phyloP scores from a whole-genome alignment of 306 rosid species.

The Vigna reflexopilosa region DNA sequence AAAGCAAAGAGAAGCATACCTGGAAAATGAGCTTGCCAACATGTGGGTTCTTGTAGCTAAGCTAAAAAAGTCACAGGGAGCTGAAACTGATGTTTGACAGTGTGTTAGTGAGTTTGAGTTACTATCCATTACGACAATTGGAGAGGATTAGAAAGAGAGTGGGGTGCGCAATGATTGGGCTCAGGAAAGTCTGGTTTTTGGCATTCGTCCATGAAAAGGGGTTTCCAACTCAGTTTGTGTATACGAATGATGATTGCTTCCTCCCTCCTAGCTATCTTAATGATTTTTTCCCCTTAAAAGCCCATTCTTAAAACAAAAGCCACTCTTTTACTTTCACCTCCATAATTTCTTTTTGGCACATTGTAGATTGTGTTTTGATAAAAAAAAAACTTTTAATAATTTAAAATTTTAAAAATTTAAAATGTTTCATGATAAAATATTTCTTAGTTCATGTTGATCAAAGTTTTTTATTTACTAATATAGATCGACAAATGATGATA shows the following conservation, averaged over 20 bases:
- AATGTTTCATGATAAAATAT: no score
- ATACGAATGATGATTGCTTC: slow-evolving; percentile 39
- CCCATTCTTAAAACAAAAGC: not conserved
- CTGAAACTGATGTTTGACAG: slow-evolving; percentile 64
- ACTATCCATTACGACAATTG: slow-evolving; percentile 40
- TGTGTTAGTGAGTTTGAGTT: slow-evolving; percentile 52
- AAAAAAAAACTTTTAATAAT: no score
- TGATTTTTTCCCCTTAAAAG: not conserved
- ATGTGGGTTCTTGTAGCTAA: slow-evolving; percentile 99
- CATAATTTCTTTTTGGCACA: no score
- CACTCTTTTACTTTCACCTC: no score
- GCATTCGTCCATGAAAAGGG: slow-evolving; percentile 30
- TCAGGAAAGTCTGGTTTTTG: slow-evolving; percentile 41
- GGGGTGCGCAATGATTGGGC: slow-evolving; percentile 49
- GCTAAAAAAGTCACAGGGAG: slow-evolving; percentile 77
- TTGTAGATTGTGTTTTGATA: no score
- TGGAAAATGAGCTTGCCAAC: slow-evolving; percentile 97
- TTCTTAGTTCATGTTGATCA: no score
- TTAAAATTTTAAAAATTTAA: no score
- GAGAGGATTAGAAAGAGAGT: slow-evolving; percentile 49
- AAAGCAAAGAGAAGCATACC: slow-evolving; percentile 88
- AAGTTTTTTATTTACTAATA: no score
- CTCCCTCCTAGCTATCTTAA: slow-evolving; percentile 27
- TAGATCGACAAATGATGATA: no score
- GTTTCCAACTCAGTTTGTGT: slow-evolving; percentile 44